phyloP scores from a whole-genome alignment of 1,139 yeast species.

The Magnusiomyces fungicola region DNA sequence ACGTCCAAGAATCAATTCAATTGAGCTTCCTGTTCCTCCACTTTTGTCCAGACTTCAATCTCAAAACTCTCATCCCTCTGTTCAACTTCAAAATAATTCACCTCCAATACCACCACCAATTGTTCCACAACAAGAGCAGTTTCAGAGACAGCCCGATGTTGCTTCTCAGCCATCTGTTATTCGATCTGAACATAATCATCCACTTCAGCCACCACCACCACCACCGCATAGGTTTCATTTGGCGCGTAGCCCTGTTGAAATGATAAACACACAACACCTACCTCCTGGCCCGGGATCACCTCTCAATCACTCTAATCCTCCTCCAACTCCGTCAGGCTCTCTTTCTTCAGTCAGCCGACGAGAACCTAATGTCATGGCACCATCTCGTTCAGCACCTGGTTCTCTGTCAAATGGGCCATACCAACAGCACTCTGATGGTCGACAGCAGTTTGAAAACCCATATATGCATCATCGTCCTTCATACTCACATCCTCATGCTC shows the following conservation, averaged over 20 bases:
- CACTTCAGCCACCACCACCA: background rate
- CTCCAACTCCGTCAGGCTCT: background rate
- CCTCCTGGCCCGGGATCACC: no score
- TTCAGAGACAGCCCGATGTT: background rate
- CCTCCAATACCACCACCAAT: no score
- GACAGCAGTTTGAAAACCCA: no score
- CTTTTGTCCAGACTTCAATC: background rate
- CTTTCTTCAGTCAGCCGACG: background rate
- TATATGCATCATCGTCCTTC: background rate
- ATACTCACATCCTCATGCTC: background rate
- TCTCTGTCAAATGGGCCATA: no score
- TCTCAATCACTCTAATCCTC: background rate
- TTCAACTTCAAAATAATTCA: background rate
- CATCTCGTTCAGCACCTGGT: no score
- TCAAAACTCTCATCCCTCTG: background rate
- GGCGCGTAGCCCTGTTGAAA: no score
- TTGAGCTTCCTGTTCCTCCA: background rate
- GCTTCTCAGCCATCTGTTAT: background rate
- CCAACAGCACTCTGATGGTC: no score
- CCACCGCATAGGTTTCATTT: no score
- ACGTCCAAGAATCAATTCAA: background rate
- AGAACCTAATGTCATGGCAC: no score
- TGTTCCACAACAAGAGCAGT: no score
- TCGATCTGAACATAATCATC: background rate
- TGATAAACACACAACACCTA: no score